Base-by-base conservation (phyloP, 305 asterid genomes). In the Andrographis paniculata region DNA sequence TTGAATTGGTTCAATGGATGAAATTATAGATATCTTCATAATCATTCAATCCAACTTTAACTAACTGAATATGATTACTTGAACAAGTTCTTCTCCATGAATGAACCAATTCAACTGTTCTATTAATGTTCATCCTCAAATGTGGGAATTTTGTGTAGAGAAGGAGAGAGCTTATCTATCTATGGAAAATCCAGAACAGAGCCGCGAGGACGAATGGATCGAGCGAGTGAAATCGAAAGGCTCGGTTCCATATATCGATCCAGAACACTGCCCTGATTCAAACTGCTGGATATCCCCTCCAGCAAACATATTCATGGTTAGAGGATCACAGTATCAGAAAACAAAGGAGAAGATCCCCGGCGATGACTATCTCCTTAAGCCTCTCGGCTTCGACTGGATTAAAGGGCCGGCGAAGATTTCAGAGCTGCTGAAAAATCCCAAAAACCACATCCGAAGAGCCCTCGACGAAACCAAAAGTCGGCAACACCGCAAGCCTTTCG, bases 361-460 rank as follows among this genome's bases (percentile, higher is more conserved):
- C 45, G 71, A 73, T 15, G 73, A 75, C 40, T 75, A 73, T 64
- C 71, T 76, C 53, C 72, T 75, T 42, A 76, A 70, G 50, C 77
- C 82, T 17, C 67, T 79, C 21, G 89, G 84, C 48, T 73, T 79
- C 62, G 84, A 76, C 60, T 76, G 89, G 89, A 53, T 73, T 16
- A 79, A 68, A 71, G 82, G 74, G 50, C 59, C 75, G 21, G 62
- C 75, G 14, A 76, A 71, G 44, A 50, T 68, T 55, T 70, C 78
- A 9, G 77, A 73, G 14, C 48, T 73, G 18, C 58, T 79, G 36
- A 68, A 35, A 13, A 45, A 71, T 65, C 81, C 75, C 28, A 66
- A 67, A 61, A 60, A 68, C 55, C 77, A 77, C 33, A 65, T 79
- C 22, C 55, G 77, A 60, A 73, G 40, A 56, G 79, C 70, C 12